phyloP scores from a whole-genome alignment of 2,329 filamentous ascomycete genomes.

The Aureobasidium sp. region DNA sequence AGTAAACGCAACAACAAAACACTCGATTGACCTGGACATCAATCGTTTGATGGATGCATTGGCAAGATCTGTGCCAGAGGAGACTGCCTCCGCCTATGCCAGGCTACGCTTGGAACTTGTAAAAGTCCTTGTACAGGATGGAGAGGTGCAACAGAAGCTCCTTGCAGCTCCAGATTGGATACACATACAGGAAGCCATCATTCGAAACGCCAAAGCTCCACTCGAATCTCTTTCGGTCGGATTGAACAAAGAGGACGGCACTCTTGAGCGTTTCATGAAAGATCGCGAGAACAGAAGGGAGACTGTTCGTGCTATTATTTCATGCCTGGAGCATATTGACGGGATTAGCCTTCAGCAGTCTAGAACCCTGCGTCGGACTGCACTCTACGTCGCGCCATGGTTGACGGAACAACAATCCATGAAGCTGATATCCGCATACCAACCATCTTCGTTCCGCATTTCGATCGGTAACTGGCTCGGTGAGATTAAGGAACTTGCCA shows the following conservation, averaged over 20 bases:
- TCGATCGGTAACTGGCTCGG: conserved; percentile 13
- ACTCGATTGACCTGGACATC: conserved; percentile 3
- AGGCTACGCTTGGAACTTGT: conserved; percentile 1
- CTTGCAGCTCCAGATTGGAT: conserved; percentile 9
- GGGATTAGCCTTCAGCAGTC: conserved; percentile 10
- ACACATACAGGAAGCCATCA: conserved; percentile 10
- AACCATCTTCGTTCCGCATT: conserved; percentile 13
- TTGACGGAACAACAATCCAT: conserved; percentile 7
- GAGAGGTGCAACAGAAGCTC: conserved; percentile 2
- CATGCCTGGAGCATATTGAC: conserved; percentile 2
- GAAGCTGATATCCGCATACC: conserved; percentile 12
- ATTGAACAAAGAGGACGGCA: neutral
- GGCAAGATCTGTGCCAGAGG: neutral
- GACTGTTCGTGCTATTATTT: neutral
- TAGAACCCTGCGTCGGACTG: conserved; percentile 2
- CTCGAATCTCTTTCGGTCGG: neutral
- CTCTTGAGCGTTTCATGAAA: conserved; percentile 3
- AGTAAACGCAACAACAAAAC: neutral
- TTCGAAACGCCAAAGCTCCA: conserved; percentile 7
- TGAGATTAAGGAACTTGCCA: conserved; percentile 11
- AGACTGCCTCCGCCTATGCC: neutral
- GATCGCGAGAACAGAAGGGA: conserved; percentile 1
- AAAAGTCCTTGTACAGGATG: neutral
- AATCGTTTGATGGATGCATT: conserved; percentile 8
- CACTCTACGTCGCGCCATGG: conserved; percentile 1